Evolutionary conservation across 1,284 basidiomycete species (phyloP).

Genomic region (Thelephora terrestris): DNA sequence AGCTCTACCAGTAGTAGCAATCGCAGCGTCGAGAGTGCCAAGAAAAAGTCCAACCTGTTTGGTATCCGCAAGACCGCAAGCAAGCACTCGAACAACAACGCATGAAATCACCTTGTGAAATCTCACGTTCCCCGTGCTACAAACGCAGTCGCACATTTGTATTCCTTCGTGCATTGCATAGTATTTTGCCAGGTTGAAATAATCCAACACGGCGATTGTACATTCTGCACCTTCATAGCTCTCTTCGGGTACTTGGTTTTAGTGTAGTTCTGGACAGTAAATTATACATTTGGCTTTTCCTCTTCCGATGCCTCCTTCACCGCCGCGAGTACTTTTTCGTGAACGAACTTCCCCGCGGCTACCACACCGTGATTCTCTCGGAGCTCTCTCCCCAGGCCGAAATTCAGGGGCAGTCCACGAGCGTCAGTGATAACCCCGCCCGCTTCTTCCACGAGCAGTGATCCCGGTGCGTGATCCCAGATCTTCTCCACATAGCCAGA

Average conservation of each 20-base stretch:
- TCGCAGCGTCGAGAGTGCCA: no score
- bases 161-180: neutral
- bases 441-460: constrained; percentile 80
- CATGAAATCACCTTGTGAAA: neutral
- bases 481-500: constrained; percentile 21
- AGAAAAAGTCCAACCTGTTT: no score
- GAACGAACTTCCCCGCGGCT: constrained; percentile 61
- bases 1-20: no score
- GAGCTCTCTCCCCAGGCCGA: constrained; percentile 80
- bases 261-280: neutral
- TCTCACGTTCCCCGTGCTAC: no score
- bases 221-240: neutral
- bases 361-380: constrained; percentile 85
- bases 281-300: constrained; percentile 16
- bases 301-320: constrained; percentile 57
- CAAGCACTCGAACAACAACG: neutral
- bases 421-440: constrained; percentile 85
- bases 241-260: neutral
- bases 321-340: constrained; percentile 63
- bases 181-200: neutral
- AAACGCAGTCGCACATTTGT: neutral
- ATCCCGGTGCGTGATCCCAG: constrained; percentile 87
- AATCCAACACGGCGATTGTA: neutral
- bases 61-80: no score
- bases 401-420: constrained; percentile 71